A percentile compares a stretch with the other conserved stretches of the same genome.
phyloP scores from a whole-genome alignment of 2,329 filamentous ascomycete genomes.

The Pseudogymnoascus sp. region DNA sequence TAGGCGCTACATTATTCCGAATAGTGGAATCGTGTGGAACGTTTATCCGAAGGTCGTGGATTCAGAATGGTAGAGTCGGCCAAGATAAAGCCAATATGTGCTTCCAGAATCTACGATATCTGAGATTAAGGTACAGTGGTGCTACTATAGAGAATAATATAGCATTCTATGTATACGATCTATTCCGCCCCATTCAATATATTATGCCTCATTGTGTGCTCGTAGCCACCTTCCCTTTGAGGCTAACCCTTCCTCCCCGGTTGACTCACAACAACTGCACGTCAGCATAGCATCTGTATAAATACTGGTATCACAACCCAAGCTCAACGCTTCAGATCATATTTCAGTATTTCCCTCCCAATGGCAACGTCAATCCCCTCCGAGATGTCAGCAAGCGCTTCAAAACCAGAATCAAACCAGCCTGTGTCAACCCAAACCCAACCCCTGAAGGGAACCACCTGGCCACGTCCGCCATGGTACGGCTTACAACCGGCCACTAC shows the following conservation, averaged over 20 bases:
- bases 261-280: background rate
- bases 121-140: background rate
- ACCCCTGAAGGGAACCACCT: background rate
- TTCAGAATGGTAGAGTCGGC: background rate
- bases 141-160: background rate
- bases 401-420: background rate
- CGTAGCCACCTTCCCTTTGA: background rate
- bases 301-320: background rate
- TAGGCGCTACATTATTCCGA: slow-evolving; percentile 6
- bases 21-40: background rate
- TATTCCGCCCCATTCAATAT: background rate
- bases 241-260: background rate
- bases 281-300: background rate
- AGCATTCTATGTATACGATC: background rate
- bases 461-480: background rate
- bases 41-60: background rate
- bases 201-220: background rate
- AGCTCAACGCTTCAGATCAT: background rate
- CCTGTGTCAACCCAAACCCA: background rate
- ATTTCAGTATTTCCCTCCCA: background rate
- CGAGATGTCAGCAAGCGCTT: background rate
- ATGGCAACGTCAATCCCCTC: background rate
- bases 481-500: background rate
- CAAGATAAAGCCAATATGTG: background rate
- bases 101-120: background rate